Conservation (phyloP, 192 early-diverging fungal species). For the Gonapodya prolifera region DNA sequence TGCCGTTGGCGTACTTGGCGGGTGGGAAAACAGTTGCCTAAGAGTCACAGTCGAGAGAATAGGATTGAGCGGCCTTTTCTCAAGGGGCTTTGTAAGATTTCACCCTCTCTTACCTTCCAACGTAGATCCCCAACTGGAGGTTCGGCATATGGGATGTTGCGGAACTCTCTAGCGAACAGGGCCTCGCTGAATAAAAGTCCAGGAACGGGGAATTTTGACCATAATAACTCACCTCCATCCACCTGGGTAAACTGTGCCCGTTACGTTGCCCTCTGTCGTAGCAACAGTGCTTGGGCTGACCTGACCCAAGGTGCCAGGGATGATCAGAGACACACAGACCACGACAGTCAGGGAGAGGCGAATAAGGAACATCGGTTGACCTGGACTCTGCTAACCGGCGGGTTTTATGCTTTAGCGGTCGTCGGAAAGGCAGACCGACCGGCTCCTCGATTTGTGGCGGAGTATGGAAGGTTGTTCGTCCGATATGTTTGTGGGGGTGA, state of each 20-base stretch:
- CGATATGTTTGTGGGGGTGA: no score
- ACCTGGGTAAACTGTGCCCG: not conserved
- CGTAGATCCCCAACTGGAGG: constrained; percentile 1
- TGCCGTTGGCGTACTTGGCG: not conserved
- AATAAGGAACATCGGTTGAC: no score
- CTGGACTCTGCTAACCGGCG: no score
- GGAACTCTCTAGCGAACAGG: not conserved
- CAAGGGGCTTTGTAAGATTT: no score
- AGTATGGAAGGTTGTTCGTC: no score
- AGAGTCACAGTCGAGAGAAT: not conserved
- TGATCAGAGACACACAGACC: no score
- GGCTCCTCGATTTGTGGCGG: no score
- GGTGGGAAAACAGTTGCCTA: not conserved
- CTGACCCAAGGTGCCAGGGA: not conserved
- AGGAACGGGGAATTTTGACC: not conserved
- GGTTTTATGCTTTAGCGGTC: no score
- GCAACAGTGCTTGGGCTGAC: not conserved
- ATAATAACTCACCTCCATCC: not conserved
- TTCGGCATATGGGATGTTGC: not conserved
- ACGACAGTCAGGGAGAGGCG: no score
- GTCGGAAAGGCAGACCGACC: no score
- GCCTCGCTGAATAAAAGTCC: not conserved
- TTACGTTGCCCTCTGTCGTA: not conserved
- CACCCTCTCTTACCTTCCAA: not conserved
- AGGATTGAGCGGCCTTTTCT: no score